phyloP scores from a whole-genome alignment of 2,329 filamentous ascomycete genomes.

The Coleophoma crateriformis region DNA sequence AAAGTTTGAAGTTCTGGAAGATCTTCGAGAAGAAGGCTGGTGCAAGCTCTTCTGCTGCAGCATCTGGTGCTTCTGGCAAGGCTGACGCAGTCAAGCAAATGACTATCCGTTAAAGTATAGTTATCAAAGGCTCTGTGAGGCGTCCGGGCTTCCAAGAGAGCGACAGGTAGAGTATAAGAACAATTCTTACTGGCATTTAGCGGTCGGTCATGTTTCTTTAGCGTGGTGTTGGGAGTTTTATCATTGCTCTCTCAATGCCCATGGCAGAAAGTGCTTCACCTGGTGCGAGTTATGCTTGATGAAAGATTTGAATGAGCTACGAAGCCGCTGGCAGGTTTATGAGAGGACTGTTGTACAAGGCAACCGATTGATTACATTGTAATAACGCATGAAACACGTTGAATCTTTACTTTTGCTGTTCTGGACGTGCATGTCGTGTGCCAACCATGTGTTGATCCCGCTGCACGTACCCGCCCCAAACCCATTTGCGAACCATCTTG shows the following conservation, averaged over 20 bases:
- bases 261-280: constrained; percentile 42
- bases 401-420: not conserved
- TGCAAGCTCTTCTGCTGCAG: constrained; percentile 55
- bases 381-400: not conserved
- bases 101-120: constrained; percentile 68
- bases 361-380: not conserved
- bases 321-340: constrained; percentile 3
- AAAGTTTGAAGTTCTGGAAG: constrained; percentile 99
- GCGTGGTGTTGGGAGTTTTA: constrained; percentile 47
- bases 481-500: not conserved
- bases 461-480: not conserved
- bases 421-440: no score
- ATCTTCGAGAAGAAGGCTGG: constrained; percentile 98
- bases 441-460: not conserved
- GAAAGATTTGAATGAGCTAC: constrained; percentile 13
- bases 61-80: constrained; percentile 67
- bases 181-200: constrained; percentile 34
- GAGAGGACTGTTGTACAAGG: not conserved
- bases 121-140: constrained; percentile 18
- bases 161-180: constrained; percentile 25
- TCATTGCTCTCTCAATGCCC: constrained; percentile 35
- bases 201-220: constrained; percentile 35
- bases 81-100: constrained; percentile 90
- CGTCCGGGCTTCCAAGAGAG: constrained; percentile 17
- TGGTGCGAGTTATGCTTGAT: constrained; percentile 28